These are phyloP conservation scores for Hemisphaericaspora xylofermentans DNA, from an alignment of 1,139 yeast genomes.

Conservation along the genomic window DNA sequence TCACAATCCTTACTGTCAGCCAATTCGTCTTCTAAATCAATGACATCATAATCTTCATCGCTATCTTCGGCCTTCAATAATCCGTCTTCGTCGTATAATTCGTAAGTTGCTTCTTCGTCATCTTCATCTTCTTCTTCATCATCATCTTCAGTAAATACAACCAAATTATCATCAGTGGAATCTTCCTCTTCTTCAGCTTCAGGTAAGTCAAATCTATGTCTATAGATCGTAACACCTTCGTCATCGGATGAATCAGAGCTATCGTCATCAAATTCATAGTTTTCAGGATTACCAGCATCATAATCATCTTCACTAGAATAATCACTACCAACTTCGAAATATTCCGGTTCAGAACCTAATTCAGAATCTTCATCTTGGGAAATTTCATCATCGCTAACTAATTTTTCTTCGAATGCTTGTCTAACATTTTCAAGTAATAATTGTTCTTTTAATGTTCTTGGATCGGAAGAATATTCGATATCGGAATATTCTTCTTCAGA, in stretches of 20 bases:
- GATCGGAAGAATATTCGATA: slow-evolving; percentile 30
- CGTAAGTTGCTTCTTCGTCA: slow-evolving; percentile 23
- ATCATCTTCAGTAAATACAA: slow-evolving; percentile 20
- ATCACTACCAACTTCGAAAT: slow-evolving; percentile 32
- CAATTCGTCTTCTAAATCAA: slow-evolving; percentile 46
- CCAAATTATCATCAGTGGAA: slow-evolving; percentile 40
- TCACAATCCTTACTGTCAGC: slow-evolving; percentile 48
- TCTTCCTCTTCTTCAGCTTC: slow-evolving; percentile 35
- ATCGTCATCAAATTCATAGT: slow-evolving; percentile 24
- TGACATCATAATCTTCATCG: slow-evolving; percentile 38
- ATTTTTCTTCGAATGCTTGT: slow-evolving; percentile 39
- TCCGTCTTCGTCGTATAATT: slow-evolving; percentile 19
- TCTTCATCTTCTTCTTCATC: slow-evolving; percentile 24
- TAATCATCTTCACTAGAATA: slow-evolving; percentile 20
- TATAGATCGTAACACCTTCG: slow-evolving; percentile 47
- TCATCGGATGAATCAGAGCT: slow-evolving; percentile 29
- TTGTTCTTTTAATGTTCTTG: slow-evolving; percentile 33
- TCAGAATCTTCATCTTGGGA: slow-evolving; percentile 30
- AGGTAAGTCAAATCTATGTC: slow-evolving; percentile 42
- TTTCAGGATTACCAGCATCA: slow-evolving; percentile 23
- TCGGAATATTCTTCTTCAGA: slow-evolving; percentile 9
- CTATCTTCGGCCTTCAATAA: slow-evolving; percentile 32
- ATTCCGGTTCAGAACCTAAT: slow-evolving; percentile 33
- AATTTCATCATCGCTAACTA: slow-evolving; percentile 32
- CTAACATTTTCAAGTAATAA: slow-evolving; percentile 41